These are phyloP conservation scores for Gnaphalium uliginosum DNA, from an alignment of 129 eudicot genomes.

Conservation along the genomic window DNA sequence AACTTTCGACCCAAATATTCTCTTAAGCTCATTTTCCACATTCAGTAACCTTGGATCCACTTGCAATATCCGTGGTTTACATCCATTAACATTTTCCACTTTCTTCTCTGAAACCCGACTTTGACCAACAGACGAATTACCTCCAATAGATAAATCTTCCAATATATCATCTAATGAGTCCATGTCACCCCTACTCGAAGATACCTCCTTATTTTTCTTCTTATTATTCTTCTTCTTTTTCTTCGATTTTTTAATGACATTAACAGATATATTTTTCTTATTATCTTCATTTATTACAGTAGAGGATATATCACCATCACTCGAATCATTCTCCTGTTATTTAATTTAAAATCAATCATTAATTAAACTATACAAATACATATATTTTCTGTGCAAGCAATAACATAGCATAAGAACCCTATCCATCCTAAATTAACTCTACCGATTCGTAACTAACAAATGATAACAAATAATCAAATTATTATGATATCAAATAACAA, in stretches of 20 bases:
- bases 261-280: slow-evolving; percentile 26
- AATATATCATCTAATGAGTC: slow-evolving; percentile 35
- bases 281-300: slow-evolving; percentile 22
- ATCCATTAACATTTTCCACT: slow-evolving; percentile 29
- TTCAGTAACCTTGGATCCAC: slow-evolving; percentile 80
- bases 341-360: neutral
- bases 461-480: neutral
- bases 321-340: slow-evolving; percentile 53
- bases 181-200: slow-evolving; percentile 20
- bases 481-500: neutral
- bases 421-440: neutral
- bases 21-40: slow-evolving; percentile 85
- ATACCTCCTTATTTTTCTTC: slow-evolving; percentile 50
- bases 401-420: slow-evolving; percentile 15
- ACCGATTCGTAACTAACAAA: slow-evolving; percentile 10
- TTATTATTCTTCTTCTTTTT: slow-evolving; percentile 85
- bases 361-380: no score
- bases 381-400: neutral
- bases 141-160: slow-evolving; percentile 51
- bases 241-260: slow-evolving; percentile 59
- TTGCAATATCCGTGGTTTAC: slow-evolving; percentile 53
- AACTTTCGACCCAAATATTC: slow-evolving; percentile 92
- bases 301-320: slow-evolving; percentile 32
- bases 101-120: slow-evolving; percentile 30
- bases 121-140: slow-evolving; percentile 39